These are phyloP conservation scores for Tolypocladium sp. DNA, from an alignment of 2,329 filamentous ascomycete species.

Conservation along the genomic window DNA sequence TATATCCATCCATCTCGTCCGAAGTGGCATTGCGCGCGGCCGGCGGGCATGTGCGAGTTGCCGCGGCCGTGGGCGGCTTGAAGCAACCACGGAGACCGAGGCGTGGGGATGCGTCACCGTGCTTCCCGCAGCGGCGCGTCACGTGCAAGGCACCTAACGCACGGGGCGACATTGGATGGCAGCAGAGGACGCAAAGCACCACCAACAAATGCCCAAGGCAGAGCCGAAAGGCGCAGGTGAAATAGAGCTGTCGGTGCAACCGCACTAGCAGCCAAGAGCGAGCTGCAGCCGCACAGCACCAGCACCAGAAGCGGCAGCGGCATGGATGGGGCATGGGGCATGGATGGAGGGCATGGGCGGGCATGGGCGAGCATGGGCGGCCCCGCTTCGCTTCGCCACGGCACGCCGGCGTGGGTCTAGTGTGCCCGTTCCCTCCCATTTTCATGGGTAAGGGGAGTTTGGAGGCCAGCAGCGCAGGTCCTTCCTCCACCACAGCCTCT, in stretches of 20 bases:
- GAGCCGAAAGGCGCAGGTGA: neutral
- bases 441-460: conserved; percentile 35
- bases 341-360: neutral
- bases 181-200: neutral
- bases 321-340: neutral
- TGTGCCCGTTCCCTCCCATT: conserved; percentile 27
- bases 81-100: neutral
- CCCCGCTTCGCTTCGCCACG: conserved; percentile 11
- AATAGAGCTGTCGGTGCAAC: conserved; percentile 2
- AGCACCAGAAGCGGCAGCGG: neutral
- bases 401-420: conserved; percentile 19
- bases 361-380: too few species aligned
- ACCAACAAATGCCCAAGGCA: neutral
- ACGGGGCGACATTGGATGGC: neutral
- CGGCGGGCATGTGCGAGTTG: neutral
- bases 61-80: neutral
- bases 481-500: conserved; percentile 29
- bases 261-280: conserved; percentile 1
- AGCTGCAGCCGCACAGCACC: neutral
- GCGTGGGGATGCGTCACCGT: neutral
- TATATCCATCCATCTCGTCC: neutral
- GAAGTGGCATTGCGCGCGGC: neutral
- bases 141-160: neutral
- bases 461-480: conserved; percentile 26
- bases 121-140: neutral